These are phyloP conservation scores for Coccomyxa sp. DNA, from an alignment of 139 green algal species.

Conservation along the genomic window DNA sequence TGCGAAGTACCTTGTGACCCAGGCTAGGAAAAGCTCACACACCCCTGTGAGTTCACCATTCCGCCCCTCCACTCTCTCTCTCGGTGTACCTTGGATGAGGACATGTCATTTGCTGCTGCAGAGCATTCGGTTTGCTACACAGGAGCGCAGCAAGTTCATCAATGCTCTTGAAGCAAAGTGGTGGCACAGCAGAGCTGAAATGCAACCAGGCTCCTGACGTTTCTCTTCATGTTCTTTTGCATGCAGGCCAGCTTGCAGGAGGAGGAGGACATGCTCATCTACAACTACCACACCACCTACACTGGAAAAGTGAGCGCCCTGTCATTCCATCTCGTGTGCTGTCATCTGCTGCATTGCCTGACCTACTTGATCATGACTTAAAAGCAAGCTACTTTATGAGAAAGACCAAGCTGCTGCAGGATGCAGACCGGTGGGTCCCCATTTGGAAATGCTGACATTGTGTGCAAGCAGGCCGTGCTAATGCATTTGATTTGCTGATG, in stretches of 20 bases:
- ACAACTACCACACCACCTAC: slow-evolving; percentile 62
- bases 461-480: background rate
- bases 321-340: background rate
- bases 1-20: slow-evolving; percentile 68
- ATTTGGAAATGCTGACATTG: background rate
- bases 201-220: no score
- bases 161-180: no score
- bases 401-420: no score
- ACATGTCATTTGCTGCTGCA: no score
- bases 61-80: no score
- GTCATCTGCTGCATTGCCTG: background rate
- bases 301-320: slow-evolving; percentile 43
- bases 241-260: slow-evolving; percentile 27
- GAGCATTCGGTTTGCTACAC: no score
- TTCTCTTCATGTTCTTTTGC: no score
- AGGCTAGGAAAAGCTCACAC: slow-evolving; percentile 68
- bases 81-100: no score
- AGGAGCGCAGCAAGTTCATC: no score
- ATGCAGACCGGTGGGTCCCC: no score
- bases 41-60: background rate
- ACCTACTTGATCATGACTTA: background rate
- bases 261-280: slow-evolving; percentile 72
- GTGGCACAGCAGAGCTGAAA: no score
- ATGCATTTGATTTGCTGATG: background rate
- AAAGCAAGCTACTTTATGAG: no score